Base-by-base conservation (phyloP, 139 green algal genomes). In the Chlorella sp. region DNA sequence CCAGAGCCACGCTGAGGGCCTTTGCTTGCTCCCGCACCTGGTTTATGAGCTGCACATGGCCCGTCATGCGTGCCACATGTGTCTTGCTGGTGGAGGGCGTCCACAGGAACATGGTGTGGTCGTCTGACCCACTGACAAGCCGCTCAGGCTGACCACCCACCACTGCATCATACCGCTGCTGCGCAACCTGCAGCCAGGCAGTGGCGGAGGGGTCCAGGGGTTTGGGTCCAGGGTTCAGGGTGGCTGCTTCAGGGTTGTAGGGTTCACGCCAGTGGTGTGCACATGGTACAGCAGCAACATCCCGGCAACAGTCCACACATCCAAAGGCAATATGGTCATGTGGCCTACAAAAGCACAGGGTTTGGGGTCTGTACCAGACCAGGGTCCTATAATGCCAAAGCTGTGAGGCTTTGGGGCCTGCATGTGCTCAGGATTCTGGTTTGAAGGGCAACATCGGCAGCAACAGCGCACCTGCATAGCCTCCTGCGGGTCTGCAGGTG, bases 51-150 rank as follows among this genome's bases (percentile, higher is more conserved):
- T 97, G 92, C 84, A 93, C 75, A 80, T 99, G 95, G 0, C 95
- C 95, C 2, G 95, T 98, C 85, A 99, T 90, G 24, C 94, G 85
- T 2, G 87, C 82, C 5, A 93, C 36, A 24, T 87, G 86, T 33
- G 80, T 82, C 49, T 92, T 95, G 67, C 67, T 76, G 30, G 70
- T 77, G 31, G 76, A 76, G 0, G 95, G 93, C 55, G 91, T 82
- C 94, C 95, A 99, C 73, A 99, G 77, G 66, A 95, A 96, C 79
- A 99, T 89, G 32, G 94, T 98, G 88, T 95, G 96, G 86, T 99
- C 95, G 77, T 99, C 95, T 2, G 81, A 93, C 29, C 93, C 95
- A 35, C 89, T 94, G 30, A 94, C 94, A 32, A 99, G 73, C 5
- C 93, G 83, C 86, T 99, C 95, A 10, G 89, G 83, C 50, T 69